These are phyloP conservation scores for Rhodotorula paludigena DNA, from an alignment of 768 basidiomycete species.

Conservation along the genomic window DNA sequence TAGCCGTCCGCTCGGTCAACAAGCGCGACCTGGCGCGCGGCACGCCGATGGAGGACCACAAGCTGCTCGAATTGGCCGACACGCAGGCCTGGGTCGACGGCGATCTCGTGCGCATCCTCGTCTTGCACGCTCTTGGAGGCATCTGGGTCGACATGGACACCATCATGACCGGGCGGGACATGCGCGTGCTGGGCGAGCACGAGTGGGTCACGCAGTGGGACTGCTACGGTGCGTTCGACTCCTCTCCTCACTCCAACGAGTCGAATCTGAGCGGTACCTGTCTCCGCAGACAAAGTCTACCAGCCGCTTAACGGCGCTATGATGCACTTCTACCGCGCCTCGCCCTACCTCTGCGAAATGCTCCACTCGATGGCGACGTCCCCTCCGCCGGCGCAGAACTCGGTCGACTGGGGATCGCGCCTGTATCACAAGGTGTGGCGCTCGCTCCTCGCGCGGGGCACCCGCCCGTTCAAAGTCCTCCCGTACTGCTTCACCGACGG, in stretches of 20 bases:
- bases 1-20: constrained; percentile 67
- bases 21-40: constrained; percentile 63
- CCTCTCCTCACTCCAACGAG: neutral
- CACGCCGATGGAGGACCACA: constrained; percentile 68
- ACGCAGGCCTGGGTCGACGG: constrained; percentile 89
- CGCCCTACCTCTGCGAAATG: constrained; percentile 94
- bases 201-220: constrained; percentile 99
- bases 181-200: constrained; percentile 79
- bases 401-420: constrained; percentile 89
- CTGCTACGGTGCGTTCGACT: constrained; percentile 69
- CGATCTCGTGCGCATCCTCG: constrained; percentile 78
- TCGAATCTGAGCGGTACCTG: neutral
- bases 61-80: constrained; percentile 61
- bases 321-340: constrained; percentile 84
- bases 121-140: constrained; percentile 84
- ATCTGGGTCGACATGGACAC: constrained; percentile 99
- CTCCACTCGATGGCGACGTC: constrained; percentile 82
- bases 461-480: constrained; percentile 83
- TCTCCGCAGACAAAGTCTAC: constrained; percentile 61
- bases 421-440: constrained; percentile 90
- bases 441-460: constrained; percentile 63
- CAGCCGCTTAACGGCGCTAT: constrained; percentile 83
- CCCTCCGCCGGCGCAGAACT: constrained; percentile 64
- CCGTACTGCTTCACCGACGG: constrained; percentile 95
- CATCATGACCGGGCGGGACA: constrained; percentile 70